phyloP scores from a whole-genome alignment of 768 basidiomycete genomes.

The Naganishia antarctica region DNA sequence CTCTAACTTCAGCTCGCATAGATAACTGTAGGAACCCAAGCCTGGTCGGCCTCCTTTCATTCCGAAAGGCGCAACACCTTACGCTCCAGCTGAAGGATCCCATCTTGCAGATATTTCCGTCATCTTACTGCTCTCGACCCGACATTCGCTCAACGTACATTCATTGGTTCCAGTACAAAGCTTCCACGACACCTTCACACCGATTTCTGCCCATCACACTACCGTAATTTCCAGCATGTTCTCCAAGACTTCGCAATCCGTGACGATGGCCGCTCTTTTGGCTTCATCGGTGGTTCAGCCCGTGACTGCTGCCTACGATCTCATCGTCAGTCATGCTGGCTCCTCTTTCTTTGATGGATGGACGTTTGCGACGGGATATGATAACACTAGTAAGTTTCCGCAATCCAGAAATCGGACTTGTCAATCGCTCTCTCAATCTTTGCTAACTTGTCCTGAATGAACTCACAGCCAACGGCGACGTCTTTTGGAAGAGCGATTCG shows the following conservation, averaged over 20 bases:
- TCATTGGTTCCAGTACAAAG: no score
- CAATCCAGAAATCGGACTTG: not conserved
- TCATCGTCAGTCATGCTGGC: slow-evolving; percentile 21
- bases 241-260: not conserved
- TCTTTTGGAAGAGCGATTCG: slow-evolving; percentile 22
- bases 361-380: slow-evolving; percentile 21
- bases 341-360: slow-evolving; percentile 27
- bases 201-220: no score
- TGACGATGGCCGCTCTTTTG: not conserved
- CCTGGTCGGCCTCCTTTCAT: no score
- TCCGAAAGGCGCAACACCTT: no score
- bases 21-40: no score
- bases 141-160: no score
- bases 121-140: no score
- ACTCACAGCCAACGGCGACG: slow-evolving; percentile 27
- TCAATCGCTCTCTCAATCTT: not conserved
- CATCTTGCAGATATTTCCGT: no score
- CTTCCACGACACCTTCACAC: no score
- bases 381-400: slow-evolving; percentile 25
- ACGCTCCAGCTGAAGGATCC: no score
- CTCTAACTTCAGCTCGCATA: no score
- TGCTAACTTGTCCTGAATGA: not conserved
- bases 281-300: not conserved
- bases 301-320: slow-evolving; percentile 15
- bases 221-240: no score